Conservation (phyloP, 1,139 yeast species). For the Candida pseudoviswanathii region DNA sequence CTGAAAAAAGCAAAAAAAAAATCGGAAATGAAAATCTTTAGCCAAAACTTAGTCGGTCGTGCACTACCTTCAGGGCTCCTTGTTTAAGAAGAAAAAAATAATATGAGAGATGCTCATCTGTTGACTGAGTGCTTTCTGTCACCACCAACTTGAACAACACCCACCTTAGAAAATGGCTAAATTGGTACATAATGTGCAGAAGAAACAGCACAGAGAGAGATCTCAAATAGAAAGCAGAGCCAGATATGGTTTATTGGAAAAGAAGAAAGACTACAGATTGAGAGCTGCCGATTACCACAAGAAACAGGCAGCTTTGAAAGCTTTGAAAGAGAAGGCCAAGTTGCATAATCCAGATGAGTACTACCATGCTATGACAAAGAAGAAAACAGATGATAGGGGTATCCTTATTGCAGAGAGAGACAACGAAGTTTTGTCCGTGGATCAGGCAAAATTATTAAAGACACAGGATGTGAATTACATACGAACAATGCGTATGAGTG, state of each 20-base stretch:
- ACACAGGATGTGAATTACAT: slow-evolving; percentile 89
- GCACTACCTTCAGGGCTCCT: background rate
- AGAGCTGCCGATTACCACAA: slow-evolving; percentile 89
- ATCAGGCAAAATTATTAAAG: slow-evolving; percentile 79
- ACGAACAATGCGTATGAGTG: slow-evolving; percentile 72
- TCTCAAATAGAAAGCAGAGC: slow-evolving; percentile 78
- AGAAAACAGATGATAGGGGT: slow-evolving; percentile 68
- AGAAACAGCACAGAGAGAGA: slow-evolving; percentile 94
- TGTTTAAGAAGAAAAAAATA: slow-evolving; percentile 1
- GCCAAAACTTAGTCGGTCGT: background rate
- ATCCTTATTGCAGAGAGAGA: slow-evolving; percentile 68
- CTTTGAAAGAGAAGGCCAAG: slow-evolving; percentile 70
- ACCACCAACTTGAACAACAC: background rate
- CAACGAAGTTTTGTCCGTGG: slow-evolving; percentile 61
- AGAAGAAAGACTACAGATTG: slow-evolving; percentile 89
- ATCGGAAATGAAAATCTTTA: background rate
- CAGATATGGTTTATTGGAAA: slow-evolving; percentile 82
- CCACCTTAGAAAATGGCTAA: slow-evolving; percentile 61
- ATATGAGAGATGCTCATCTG: slow-evolving; percentile 12
- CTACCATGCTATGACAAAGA: slow-evolving; percentile 85
- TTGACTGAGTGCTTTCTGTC: background rate
- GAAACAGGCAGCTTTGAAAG: slow-evolving; percentile 82
- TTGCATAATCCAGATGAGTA: slow-evolving; percentile 93
- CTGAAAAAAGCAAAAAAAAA: background rate
- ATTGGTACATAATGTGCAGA: slow-evolving; percentile 85